Conservation (phyloP, 2,329 filamentous ascomycete genomes). For the Fusarium anguioides region DNA sequence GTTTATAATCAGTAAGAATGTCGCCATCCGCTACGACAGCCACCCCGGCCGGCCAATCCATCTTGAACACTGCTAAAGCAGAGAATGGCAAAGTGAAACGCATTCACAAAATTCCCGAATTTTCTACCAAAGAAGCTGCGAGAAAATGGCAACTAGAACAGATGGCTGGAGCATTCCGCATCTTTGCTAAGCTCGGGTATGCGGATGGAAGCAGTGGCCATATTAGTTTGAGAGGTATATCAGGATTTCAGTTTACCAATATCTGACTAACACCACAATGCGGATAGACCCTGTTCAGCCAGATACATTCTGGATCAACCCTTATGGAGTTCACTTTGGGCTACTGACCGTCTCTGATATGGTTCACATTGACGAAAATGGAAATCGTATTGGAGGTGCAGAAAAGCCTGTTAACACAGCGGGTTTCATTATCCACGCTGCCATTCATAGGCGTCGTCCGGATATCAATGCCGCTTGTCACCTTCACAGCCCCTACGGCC, state of each 20-base stretch:
- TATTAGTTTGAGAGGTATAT: conserved; percentile 53
- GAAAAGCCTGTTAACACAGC: conserved; percentile 73
- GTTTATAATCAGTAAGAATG: conserved; percentile 12
- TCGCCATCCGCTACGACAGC: conserved; percentile 22
- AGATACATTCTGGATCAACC: conserved; percentile 61
- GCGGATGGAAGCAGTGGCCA: conserved; percentile 60
- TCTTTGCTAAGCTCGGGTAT: conserved; percentile 59
- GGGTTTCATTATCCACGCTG: conserved; percentile 75
- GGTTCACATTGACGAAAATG: conserved; percentile 70
- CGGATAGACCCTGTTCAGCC: conserved; percentile 49
- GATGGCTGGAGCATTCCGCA: conserved; percentile 58
- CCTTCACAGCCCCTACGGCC: conserved; percentile 70
- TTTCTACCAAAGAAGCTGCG: conserved; percentile 36
- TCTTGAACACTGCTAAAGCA: conserved; percentile 19
- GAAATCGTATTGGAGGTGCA: conserved; percentile 68
- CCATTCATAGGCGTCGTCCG: conserved; percentile 70
- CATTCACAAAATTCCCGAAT: conserved; percentile 36
- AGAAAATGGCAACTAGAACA: conserved; percentile 51
- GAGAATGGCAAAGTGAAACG: conserved; percentile 29
- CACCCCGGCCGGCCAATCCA: background rate
- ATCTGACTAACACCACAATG: conserved; percentile 29
- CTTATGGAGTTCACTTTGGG: conserved; percentile 73
- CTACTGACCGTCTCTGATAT: conserved; percentile 73
- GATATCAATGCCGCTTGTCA: conserved; percentile 75
- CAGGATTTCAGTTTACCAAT: accelerated